Base-by-base conservation (phyloP, 1,284 basidiomycete genomes). In the Cystobasidium sp. region DNA sequence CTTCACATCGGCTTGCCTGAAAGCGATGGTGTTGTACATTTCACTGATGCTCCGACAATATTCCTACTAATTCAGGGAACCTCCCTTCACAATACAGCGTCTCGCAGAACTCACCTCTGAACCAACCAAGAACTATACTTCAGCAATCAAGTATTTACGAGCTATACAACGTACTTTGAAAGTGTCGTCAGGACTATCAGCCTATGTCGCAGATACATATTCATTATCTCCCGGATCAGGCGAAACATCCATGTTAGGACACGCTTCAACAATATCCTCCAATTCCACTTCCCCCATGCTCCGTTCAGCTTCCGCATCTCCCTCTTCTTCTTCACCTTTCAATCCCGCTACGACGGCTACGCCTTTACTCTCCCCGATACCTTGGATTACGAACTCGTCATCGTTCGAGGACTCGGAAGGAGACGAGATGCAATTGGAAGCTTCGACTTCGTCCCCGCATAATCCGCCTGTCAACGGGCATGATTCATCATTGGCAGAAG, bases 41-140 rank as follows among this genome's bases (percentile, higher is more conserved):
- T 31, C 31, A 31, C 31, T 31, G 31, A 31, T 31, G 31, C 1
- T 31, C 31, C 31, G 31, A 5, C 5, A 5, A 31, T 12, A 63
- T 7, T 31, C 43, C 44, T 18, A 16, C 8, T 22, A 10, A 3
- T 18, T 56, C 39, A 75, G 73, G 8, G 66, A 68, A 20, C 55
- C 92, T 0, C 94, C 94, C 3, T 97, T 97, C 83, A 96, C 94
- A 4, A 90, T 97, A 66, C 94, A 97, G 82, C 89, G 94, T 47
- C 83, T 97, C 18, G 92, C 91, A 79, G 94, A 97, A 80, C 87
- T 97, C n/a, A 88, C 89, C 58, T 78, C 90, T 7, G 82, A 86
- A 44, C 93, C 94, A 2, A 86, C 85, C 75, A 84, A 86, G 63
- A 86, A 92, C 77, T 95, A 97, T 85, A 88, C 85, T 52, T 86